Base-by-base conservation (phyloP, 176 grass and related monocot genomes). In the Puccinellia tenuiflora region DNA sequence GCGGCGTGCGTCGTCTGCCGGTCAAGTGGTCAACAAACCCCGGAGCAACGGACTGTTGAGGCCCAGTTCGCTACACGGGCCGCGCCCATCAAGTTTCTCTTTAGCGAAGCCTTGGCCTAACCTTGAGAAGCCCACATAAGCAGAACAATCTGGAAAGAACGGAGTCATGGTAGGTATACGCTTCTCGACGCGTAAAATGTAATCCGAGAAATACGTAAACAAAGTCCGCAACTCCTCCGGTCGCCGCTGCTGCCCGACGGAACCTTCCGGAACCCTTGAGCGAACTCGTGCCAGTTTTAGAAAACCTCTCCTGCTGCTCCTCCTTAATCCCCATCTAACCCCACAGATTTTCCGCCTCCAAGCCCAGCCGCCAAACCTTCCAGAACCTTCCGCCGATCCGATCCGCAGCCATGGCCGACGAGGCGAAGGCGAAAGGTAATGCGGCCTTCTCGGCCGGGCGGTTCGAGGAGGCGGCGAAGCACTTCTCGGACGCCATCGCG, bases 341-440 rank as follows among this genome's bases (percentile, higher is more conserved):
- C 71, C 22, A 76, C 34, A 26, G 17, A 45, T 48, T 15, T 1
- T 76, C 52, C 57, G 3, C 51, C 47, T 30, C 51, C 6, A 1
- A 46, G 45, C 45, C 55, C 90, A 85, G 84, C 65, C 84, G 88
- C 65, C 84, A 70, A 9, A 16, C 42, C 35, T 51, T 66, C 71
- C 3, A 13, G 55, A 56, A 79, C 28, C 55, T 71, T 52, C 78
- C 30, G 25, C 13, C 55, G 82, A 90, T 87, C 85, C 40, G 68
- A 89, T 89, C 87, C 69, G 28, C 11, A 75, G 52, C 82, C 83
- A 94, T 94, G 92, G 92, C 92, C 55, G 92, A 94, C 76, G 89
- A 89, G 76, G 92, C 92, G 76, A 94, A 94, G 87, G 92, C 89
- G 10, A 91, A 84, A 67, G 92, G 92, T 56, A 94, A 94, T 76